phyloP scores from a whole-genome alignment of 176 grass and related monocot species.

The Juncus effusus region DNA sequence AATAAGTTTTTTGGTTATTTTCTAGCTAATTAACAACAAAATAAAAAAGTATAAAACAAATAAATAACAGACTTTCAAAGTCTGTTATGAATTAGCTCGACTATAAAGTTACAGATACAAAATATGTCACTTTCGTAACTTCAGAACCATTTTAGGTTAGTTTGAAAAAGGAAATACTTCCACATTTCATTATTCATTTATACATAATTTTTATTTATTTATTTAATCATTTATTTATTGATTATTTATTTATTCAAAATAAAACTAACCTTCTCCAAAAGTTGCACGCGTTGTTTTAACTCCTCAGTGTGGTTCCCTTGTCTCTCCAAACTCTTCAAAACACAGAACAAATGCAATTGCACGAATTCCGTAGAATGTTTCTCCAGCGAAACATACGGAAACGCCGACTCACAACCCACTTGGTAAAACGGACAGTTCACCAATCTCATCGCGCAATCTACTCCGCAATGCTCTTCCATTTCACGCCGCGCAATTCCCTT shows the following conservation, averaged over 20 bases:
- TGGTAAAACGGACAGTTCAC: constrained; percentile 74
- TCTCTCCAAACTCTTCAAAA: constrained; percentile 48
- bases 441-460: constrained; percentile 64
- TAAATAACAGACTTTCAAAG: too few species aligned
- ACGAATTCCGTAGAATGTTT: constrained; percentile 55
- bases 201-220: too few species aligned
- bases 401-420: constrained; percentile 66
- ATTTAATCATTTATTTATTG: too few species aligned
- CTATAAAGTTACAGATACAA: too few species aligned
- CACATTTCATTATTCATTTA: too few species aligned
- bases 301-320: constrained; percentile 49
- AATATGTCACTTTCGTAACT: too few species aligned
- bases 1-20: too few species aligned
- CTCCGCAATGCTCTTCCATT: constrained; percentile 72
- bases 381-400: constrained; percentile 62
- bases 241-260: constrained; percentile 15
- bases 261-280: constrained; percentile 76
- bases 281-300: constrained; percentile 53
- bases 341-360: constrained; percentile 56
- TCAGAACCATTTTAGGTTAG: too few species aligned
- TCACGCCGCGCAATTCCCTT: constrained; percentile 49
- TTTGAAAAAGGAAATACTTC: too few species aligned
- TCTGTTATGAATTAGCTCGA: too few species aligned
- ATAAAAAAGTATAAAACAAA: too few species aligned
- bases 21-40: too few species aligned